These are phyloP conservation scores for Cruciata laevipes DNA, from an alignment of 257 asterid genomes.

Conservation along the genomic window DNA sequence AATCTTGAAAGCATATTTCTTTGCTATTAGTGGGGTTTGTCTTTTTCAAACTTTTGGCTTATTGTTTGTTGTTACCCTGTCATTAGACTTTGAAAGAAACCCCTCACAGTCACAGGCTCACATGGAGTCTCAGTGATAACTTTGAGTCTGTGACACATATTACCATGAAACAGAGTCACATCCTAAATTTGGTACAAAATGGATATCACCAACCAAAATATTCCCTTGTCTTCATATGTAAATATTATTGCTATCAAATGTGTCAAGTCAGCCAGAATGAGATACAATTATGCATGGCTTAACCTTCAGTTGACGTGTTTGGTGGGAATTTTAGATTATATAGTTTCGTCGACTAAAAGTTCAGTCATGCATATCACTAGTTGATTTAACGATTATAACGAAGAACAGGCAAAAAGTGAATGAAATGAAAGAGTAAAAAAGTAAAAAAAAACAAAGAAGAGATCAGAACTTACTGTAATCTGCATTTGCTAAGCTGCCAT, in stretches of 20 bases:
- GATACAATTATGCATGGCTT: neutral
- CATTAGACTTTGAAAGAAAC: slow-evolving; percentile 18
- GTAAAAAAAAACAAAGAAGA: neutral
- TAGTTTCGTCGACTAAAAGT: too few species aligned
- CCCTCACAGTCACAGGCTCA: slow-evolving; percentile 24
- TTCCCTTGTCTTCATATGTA: neutral
- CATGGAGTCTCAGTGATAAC: slow-evolving; percentile 29
- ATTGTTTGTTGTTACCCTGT: slow-evolving; percentile 33
- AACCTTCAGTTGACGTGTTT: too few species aligned
- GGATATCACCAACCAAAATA: neutral
- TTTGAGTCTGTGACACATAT: slow-evolving; percentile 1
- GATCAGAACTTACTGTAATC: slow-evolving; percentile 72
- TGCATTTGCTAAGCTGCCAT: slow-evolving; percentile 83
- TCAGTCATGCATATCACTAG: too few species aligned
- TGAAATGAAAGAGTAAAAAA: neutral
- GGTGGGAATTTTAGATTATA: too few species aligned
- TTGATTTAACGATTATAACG: too few species aligned
- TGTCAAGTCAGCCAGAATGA: neutral
- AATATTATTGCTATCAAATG: neutral
- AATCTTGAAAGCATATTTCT: neutral
- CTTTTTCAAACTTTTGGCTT: slow-evolving; percentile 42
- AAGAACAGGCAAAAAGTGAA: too few species aligned
- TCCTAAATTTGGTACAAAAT: slow-evolving; percentile 4
- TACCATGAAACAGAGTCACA: neutral
- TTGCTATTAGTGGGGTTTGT: slow-evolving; percentile 10